Percentiles rank a stretch among this genome's conserved stretches.
Conservation (phyloP, 169 alveolate species). For the Cryptosporidium baileyi region DNA sequence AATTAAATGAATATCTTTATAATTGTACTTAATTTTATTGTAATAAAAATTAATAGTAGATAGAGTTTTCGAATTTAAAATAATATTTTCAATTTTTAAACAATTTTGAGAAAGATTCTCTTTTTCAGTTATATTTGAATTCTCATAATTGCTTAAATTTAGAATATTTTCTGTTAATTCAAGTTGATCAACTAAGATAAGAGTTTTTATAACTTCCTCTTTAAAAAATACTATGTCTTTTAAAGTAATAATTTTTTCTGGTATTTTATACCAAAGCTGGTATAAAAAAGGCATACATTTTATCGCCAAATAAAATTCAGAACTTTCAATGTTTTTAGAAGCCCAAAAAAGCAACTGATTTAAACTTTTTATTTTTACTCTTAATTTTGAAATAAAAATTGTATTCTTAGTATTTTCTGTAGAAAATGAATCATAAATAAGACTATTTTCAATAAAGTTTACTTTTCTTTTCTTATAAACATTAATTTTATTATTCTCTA, state of each 20-base stretch:
- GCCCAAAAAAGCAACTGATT: constrained; percentile 31
- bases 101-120: neutral
- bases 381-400: constrained; percentile 3
- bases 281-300: constrained; percentile 2
- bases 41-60: neutral
- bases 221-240: constrained; percentile 7
- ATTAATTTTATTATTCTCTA: neutral
- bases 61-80: neutral
- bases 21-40: neutral
- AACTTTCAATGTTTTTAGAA: neutral
- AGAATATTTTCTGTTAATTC: neutral
- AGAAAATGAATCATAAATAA: too few species aligned
- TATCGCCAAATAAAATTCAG: neutral
- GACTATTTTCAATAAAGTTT: neutral
- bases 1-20: neutral
- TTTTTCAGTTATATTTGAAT: neutral
- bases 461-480: neutral
- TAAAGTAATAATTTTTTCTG: constrained; percentile 2
- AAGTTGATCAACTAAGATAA: constrained; percentile 22
- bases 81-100: neutral
- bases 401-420: too few species aligned
- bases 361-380: constrained; percentile 4
- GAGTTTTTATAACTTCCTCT: neutral
- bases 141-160: neutral
- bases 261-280: constrained; percentile 36